Evolutionary conservation across 2,329 filamentous ascomycete genomes (phyloP), one percentile per base, ranked within the genome.

Genomic region (Elsinoe necatrix): DNA sequence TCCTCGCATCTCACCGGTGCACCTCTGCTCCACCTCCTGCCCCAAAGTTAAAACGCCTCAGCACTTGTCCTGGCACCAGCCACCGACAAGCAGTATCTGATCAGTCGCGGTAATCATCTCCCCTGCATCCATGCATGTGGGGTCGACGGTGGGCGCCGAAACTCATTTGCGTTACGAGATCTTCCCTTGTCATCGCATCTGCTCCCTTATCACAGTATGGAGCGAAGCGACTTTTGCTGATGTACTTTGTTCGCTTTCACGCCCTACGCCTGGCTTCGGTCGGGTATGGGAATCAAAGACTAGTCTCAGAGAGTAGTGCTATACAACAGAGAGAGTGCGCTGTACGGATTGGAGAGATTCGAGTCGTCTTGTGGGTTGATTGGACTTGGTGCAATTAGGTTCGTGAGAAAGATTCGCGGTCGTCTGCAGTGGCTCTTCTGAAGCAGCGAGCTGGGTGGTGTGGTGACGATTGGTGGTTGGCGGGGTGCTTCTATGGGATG

Each of bases 161-260:
- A 68, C 64, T 63, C 63, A 37, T 41, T 34, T 43, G 25, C 56
- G 54, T 47, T 29, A 23, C n/a, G 57, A 47, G 37, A 55, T 39
- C 43, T 12, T 41, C 21, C 37, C 55, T 60, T 60, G 61, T 48
- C 20, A 43, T 61, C 63, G 60, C 64, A 65, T 51, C 62, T 60
- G 59, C 63, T 59, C 39, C 42, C 47, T 34, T 48, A 50, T 61
- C 59, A 63, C 37, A 65, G 63, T 69, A 69, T 72, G 29, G 74
- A 75, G 67, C 70, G 72, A 78, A 81, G 82, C 88, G 89, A 82
- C 83, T 95, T 96, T 96, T 95, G 79, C 78, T 80, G 89, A 95
- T 85, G 89, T 91, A 73, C 82, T 95, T 96, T 95, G 88, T 86
- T 80, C 88, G 88, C 80, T 84, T 78, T 59, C 68, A 76, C 72